Evolutionary conservation across 345 rosid species (phyloP), one percentile per base, ranked within the genome.

Genomic region (Toxicodendron radicans): DNA sequence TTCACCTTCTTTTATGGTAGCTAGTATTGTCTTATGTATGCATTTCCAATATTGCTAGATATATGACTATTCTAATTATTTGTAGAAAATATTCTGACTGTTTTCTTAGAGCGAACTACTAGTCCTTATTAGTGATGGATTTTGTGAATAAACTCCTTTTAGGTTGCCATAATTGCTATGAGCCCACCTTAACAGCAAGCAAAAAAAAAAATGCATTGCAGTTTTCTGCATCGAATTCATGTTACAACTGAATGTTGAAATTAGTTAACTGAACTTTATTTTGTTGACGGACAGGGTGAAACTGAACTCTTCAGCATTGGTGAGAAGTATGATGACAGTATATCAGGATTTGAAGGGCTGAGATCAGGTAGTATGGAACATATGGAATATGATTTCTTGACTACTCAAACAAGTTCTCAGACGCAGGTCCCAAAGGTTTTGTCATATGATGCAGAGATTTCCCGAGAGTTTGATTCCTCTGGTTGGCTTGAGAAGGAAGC

Each of bases 401-500:
- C 76, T 54, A 75, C 79, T 65, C 82, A 78, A 74, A 41, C 78
- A 20, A 67, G 74, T 46, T 64, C 79, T 56, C 81, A 62, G 61
- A 67, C 82, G 23, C 76, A 63, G 12, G 76, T 70, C 23, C 51
- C 84, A 24, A 76, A 83, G 70, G 61, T 68, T 66, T 72, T 76
- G 10, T 33, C 83, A 3, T 76, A 68, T 68, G 79, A 69, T 76
- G 72, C 82, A 71, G 83, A 68, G 68, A 64, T 82, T 21, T 64
- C 69, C 7, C 79, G 61, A n/a, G 83, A 78, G 21, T 81, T 71
- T 73, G 81, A 76, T 52, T 77, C 82, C 21, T 75, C 88, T 30
- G 68, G 27, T 75, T 80, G 84, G 89, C 64, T 70, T 58, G 85
- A 79, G 66, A 87, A 88, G 78, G 88, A 76, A 65, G 85, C 82